Base-by-base conservation (phyloP, 148 eudicot genomes). In the Agrostemma githago region DNA sequence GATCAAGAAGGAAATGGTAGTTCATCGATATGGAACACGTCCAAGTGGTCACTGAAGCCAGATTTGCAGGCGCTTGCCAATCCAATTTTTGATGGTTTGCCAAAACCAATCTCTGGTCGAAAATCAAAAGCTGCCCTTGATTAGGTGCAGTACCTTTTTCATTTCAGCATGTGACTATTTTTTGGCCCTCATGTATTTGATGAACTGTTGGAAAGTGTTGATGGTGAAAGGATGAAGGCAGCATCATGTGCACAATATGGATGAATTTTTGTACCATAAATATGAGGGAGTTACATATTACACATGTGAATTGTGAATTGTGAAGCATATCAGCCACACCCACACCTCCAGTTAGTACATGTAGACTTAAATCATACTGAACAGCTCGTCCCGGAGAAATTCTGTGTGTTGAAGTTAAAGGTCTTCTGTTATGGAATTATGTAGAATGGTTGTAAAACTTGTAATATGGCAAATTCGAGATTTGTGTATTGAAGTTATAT, bases 101-200 rank as follows among this genome's bases (percentile, higher is more conserved):
- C 96, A 8, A 92, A 92, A 76, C 96, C 97, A 37, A 87, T 84
- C 0, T 77, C 83, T 37, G 83, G 89, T 72, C 78, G 94, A 57
- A 92, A 68, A 84, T 83, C 81, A 70, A 95, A 95, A 81, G 82
- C 96, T 46, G 97, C 99, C 20, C 86, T 95, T 58, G 99, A 95
- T 77, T 95, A 92, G 83, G 6, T 8, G 5, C 14, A 3, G 57
- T 10, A n/a, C 4, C 71, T 8, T 17, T 17, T 64, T 42, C 66
- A 17, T 14, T 58, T 75, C 41, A 59, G 71, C 4, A 68, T 2
- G 64, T 7, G 64, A 60, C 34, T 6, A 26, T 51, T 51, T 51
- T 51, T 51, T 51, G 11, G 56, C 15, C 56, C 56, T 51, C 4
- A 0, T 12, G 16, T 11, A 51, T 51, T 51, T 51, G 56, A 51